These are phyloP conservation scores for Calycina herbarum DNA, from an alignment of 2,329 filamentous ascomycete species.

Conservation along the genomic window DNA sequence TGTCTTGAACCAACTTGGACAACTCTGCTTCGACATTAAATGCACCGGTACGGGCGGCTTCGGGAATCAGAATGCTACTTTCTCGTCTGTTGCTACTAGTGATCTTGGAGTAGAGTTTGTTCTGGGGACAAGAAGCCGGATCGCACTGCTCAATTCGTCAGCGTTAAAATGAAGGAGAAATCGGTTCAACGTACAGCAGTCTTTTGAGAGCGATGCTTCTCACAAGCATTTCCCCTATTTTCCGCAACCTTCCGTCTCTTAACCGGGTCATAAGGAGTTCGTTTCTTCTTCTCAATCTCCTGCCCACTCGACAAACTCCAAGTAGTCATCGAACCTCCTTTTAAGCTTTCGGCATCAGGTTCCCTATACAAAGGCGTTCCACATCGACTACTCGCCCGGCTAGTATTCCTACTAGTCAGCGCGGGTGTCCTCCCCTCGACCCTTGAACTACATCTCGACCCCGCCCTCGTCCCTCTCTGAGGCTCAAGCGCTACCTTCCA, in stretches of 20 bases:
- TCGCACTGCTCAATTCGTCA: slow-evolving; percentile 20
- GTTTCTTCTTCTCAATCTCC: slow-evolving; percentile 25
- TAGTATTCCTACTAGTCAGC: slow-evolving; percentile 8
- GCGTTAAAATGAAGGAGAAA: not conserved
- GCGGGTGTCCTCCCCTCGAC: slow-evolving; percentile 9
- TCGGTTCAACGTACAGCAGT: slow-evolving; percentile 19
- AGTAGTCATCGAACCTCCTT: slow-evolving; percentile 22
- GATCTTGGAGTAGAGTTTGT: slow-evolving; percentile 20
- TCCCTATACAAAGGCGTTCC: slow-evolving; percentile 9
- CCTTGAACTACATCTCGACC: slow-evolving; percentile 8
- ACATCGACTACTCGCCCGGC: slow-evolving; percentile 13
- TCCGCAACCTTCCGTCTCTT: slow-evolving; percentile 27
- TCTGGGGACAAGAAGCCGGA: slow-evolving; percentile 21
- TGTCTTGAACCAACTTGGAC: not conserved
- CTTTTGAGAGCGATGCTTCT: slow-evolving; percentile 25
- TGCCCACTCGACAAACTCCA: slow-evolving; percentile 25
- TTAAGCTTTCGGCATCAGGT: slow-evolving; percentile 3
- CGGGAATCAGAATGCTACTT: not conserved
- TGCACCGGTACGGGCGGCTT: slow-evolving; percentile 5
- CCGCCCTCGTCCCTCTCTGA: not conserved
- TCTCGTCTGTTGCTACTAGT: slow-evolving; percentile 3
- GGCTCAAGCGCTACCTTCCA: slow-evolving; percentile 16
- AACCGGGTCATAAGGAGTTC: slow-evolving; percentile 23
- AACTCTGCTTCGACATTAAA: not conserved
- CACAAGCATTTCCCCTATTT: slow-evolving; percentile 27